Conservation (phyloP, 1,284 basidiomycete genomes). For the Phlebopus sp. region DNA sequence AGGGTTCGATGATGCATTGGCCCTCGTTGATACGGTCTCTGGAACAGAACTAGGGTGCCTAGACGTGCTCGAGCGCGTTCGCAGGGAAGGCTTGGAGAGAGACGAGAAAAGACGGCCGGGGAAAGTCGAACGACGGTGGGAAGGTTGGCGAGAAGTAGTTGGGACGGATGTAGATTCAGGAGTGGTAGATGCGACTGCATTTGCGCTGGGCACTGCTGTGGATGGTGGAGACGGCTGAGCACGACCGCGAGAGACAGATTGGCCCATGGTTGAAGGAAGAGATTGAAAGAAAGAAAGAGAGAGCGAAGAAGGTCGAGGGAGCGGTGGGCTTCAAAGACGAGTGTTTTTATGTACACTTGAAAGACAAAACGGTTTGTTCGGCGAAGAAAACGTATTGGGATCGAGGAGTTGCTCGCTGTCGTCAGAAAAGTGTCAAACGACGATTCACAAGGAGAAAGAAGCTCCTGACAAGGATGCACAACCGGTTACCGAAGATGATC, state of each 20-base stretch:
- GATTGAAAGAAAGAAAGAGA: slow-evolving; percentile 3
- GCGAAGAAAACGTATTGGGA: too few relatives aligned
- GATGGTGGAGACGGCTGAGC: background rate
- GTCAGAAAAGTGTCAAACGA: too few relatives aligned
- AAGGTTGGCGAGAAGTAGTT: background rate
- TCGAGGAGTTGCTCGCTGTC: too few relatives aligned
- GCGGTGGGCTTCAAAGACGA: too few relatives aligned
- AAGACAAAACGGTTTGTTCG: too few relatives aligned
- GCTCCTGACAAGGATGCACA: too few relatives aligned
- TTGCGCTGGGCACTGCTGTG: background rate
- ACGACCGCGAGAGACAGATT: slow-evolving; percentile 25
- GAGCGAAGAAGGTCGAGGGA: too few relatives aligned
- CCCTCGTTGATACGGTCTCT: slow-evolving; percentile 1
- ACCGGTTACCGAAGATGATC: too few relatives aligned
- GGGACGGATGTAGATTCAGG: slow-evolving; percentile 2
- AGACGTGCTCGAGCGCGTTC: slow-evolving; percentile 14
- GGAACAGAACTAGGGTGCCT: slow-evolving; percentile 13
- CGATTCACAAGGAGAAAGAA: too few relatives aligned
- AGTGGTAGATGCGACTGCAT: slow-evolving; percentile 3
- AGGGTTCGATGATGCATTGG: slow-evolving; percentile 14
- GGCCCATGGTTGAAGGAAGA: slow-evolving; percentile 21
- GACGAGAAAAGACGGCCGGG: slow-evolving; percentile 29
- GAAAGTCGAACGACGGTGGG: slow-evolving; percentile 19
- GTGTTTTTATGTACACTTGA: too few relatives aligned
- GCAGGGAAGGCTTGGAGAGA: slow-evolving; percentile 23